Base-by-base conservation (phyloP, 768 basidiomycete species). In the Clathrus columnatus region DNA sequence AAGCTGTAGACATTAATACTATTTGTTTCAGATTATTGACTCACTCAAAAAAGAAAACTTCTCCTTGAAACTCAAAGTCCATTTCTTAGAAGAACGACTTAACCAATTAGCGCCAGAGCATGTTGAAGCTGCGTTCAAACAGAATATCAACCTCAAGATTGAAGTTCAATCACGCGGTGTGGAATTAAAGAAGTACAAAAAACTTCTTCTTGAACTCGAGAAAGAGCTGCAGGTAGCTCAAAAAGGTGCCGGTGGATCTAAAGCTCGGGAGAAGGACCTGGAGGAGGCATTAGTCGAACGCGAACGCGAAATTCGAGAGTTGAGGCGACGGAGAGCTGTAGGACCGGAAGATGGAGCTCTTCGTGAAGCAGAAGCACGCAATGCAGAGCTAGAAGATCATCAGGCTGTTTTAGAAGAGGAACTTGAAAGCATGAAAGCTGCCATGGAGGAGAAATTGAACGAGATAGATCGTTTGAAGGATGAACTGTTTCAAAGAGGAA, bases 41-140 rank as follows among this genome's bases (percentile, higher is more conserved):
- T 84, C 83, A 59, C 81, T 93, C 64, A 93, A 95, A 73, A 96
- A 94, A 68, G 94, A 98, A 68, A 95, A 95, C 75, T 97, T 98
- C 68, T 87, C 85, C 64, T 84, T 99, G 66, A 96, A 97, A 69
- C 80, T 98, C 50, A 89, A 92, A 57, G 89, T 97, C 2, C 92
- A 96, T 65, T 95, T 96, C 67, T 80, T 96, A 43, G 91, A 97
- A 69, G 92, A 98, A 64, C 85, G 90, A 45, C 79, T 99, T 16
- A 86, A 87, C 1, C 83, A 90, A 62, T 82, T 93, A 48, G 87
- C 89, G 0, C 91, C 92, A 0, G 92, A 95, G 67, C 87, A 96
- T 64, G 87, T 94, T 67, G 88, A 96, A 63, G 86, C 87, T 4
- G 88, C 87, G 4, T 79, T 91, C 56, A 91, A 93, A 62, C 91